Evolutionary conservation across 345 rosid species (phyloP), one percentile per base, ranked within the genome.

Genomic region (Boechera divaricarpa): DNA sequence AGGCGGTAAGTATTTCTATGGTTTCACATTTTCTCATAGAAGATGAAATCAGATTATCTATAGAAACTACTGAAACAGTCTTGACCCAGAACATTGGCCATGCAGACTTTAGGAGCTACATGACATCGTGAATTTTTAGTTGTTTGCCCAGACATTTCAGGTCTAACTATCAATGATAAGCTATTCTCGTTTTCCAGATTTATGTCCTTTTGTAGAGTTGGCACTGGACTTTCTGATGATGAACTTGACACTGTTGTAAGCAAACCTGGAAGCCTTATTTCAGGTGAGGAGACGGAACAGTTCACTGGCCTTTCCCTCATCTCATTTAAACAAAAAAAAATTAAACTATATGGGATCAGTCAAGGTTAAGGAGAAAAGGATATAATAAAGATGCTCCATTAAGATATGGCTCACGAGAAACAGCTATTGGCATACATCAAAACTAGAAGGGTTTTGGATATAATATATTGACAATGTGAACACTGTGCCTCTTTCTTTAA

Each of bases 121-220:
- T 63, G n/a, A 10, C 24, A 38, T 38, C 55, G 11, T n/a, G 32
- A 59, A 60, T 4, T 60, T 51, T 39, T 67, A 39, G 54, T 41
- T 67, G 61, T 48, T 75, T 62, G 3, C 36, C 55, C 15, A 26
- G 44, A 21, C 13, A 15, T 21, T 62, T 53, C 36, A 58, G 35
- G 53, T 58, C 28, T 28, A 58, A 49, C 26, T 36, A 35, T 54
- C 21, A 61, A 12, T 77, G 39, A 28, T 66, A 49, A 62, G 59
- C 33, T 51, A 60, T 65, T 67, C 28, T 66, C 72, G 52, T 83
- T 59, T 72, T 85, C 88, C 88, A 94, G 98, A 76, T 94, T 90
- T 83, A 57, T 90, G 71, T 92, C 98, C 60, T 90, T 94, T 75
- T 92, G 98, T 85, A 88, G 98, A 86, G 98, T 94, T 71, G 98